Conservation (phyloP, 2,329 filamentous ascomycete species). For the Dothideomycetes sp. region DNA sequence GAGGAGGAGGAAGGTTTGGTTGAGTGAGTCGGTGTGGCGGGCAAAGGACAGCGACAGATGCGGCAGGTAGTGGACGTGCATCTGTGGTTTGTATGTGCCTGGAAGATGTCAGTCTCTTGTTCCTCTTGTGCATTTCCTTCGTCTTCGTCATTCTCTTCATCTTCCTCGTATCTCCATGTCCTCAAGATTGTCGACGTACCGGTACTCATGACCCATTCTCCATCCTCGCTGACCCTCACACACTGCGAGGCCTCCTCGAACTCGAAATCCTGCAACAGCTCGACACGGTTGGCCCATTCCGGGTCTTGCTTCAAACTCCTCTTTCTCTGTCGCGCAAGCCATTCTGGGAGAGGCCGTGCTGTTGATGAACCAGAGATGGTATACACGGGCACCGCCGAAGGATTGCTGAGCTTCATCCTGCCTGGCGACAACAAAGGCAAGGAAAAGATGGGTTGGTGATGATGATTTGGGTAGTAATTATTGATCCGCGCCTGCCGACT, state of each 20-base stretch:
- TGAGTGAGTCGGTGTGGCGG: conserved; percentile 83
- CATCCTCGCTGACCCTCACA: conserved; percentile 84
- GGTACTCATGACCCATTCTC: conserved; percentile 94
- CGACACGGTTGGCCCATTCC: conserved; percentile 87
- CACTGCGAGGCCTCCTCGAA: conserved; percentile 94
- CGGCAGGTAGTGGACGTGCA: conserved; percentile 90
- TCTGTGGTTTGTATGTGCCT: conserved; percentile 68
- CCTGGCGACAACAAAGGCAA: background rate
- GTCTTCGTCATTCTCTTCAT: background rate
- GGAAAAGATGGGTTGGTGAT: no score
- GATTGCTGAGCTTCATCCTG: conserved; percentile 70
- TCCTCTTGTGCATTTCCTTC: background rate
- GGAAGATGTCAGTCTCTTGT: background rate
- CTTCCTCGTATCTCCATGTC: background rate
- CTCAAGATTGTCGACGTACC: no score
- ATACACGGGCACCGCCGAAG: conserved; percentile 80
- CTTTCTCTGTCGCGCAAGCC: conserved; percentile 85
- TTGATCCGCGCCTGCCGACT: no score
- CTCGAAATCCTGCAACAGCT: conserved; percentile 93
- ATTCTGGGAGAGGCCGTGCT: conserved; percentile 82
- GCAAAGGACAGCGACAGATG: conserved; percentile 90
- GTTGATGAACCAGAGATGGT: conserved; percentile 89
- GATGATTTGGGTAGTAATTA: no score
- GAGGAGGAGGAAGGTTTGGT: conserved; percentile 81
- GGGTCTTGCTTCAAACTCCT: conserved; percentile 83